Conservation (phyloP, 164 flowering plant genomes). For the Saururus chinensis region DNA sequence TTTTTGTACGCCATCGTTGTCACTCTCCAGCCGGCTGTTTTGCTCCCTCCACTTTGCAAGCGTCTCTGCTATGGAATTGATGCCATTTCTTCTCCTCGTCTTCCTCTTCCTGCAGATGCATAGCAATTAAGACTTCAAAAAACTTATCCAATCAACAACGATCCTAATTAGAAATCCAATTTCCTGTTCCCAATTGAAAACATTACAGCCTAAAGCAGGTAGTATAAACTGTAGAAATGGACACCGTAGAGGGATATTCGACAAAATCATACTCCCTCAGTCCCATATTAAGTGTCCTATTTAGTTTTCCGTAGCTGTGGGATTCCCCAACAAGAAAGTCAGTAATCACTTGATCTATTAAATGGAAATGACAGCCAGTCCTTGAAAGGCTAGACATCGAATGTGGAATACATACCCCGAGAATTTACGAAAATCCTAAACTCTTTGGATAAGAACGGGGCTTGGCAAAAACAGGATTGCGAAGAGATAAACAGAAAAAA, state of each 20-base stretch:
- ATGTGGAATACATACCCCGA: too few relatives aligned
- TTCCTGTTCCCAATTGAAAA: not conserved
- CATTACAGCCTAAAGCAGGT: not conserved
- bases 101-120: constrained; percentile 2
- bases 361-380: not conserved
- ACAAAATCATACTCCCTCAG: not conserved
- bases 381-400: not conserved
- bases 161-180: not conserved
- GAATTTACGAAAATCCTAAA: too few relatives aligned
- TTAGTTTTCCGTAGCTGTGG: too few relatives aligned
- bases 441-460: too few relatives aligned
- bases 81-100: constrained; percentile 11
- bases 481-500: not conserved
- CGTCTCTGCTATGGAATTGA: constrained; percentile 34
- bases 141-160: not conserved
- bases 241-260: not conserved
- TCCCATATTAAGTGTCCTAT: too few relatives aligned
- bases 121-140: not conserved
- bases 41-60: constrained; percentile 55
- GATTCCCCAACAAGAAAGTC: too few relatives aligned
- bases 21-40: constrained; percentile 23
- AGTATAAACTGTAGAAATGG: not conserved
- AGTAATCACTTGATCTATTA: not conserved
- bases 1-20: constrained; percentile 12
- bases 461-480: not conserved